Base-by-base conservation (phyloP, 2,329 filamentous ascomycete species). In the Venturia asperata region DNA sequence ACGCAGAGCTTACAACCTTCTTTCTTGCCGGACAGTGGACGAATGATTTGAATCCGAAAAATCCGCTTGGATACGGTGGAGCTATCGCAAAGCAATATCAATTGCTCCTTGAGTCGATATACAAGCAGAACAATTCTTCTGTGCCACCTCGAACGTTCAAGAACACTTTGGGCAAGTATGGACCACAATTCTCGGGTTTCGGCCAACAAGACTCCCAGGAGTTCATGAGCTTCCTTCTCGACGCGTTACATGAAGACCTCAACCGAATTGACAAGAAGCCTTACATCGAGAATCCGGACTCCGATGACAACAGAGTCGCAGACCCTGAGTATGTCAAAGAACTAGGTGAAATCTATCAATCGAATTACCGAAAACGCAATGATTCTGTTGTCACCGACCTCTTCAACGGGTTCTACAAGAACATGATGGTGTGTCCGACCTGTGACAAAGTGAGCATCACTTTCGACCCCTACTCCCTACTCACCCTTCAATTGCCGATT, bases 391-490 rank as follows among this genome's bases (percentile, higher is more conserved):
- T 97, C 69, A 93, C 91, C 66, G 94, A 99, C 73, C 82, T 99
- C 13, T 99, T 99, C 75, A 95, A 91, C 27, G 94, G 94, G 68
- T 91, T 97, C 83, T 99, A 97, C 83, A 97, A 97, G 79, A 97
- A 95, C 56, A 97, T 93, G 0, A 84, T 99, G 68, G 88, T 94
- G 68, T 99, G 94, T 73, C 94, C 94, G 0, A 84, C 83, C 9
- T 99, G 94, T 75, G 84, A 88, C 70, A 99, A 97, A 78, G 89
- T 97, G 76, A 97, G 92, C 83, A 96, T 99, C 71, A 97, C 94
- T 0, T 99, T 99, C 72, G 94, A 99, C 74, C 94, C 94, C 0
- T 99, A 96, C 81, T 97, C 92, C 75, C 94, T 95, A 69, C 79
- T 99, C 66, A 97, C 94, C 0, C 80, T 99, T 30, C 94, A 95